Conservation (phyloP, 176 grass and related monocot genomes). For the Carex parvula region DNA sequence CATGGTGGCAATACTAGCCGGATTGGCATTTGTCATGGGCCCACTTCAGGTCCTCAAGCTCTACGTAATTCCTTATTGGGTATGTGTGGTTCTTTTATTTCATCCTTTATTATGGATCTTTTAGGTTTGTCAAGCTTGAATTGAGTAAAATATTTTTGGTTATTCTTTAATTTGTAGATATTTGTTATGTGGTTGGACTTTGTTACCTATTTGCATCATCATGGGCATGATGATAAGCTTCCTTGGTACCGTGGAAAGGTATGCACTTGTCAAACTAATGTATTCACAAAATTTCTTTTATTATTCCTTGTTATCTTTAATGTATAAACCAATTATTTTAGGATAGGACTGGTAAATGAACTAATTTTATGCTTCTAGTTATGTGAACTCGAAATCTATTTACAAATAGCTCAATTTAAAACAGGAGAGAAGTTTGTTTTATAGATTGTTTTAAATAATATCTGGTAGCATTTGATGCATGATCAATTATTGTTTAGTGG, state of each 20-base stretch:
- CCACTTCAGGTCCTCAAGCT: constrained; percentile 80
- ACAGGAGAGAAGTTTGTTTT: constrained; percentile 2
- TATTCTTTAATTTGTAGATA: constrained; percentile 51
- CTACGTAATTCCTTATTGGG: constrained; percentile 65
- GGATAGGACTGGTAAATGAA: not conserved
- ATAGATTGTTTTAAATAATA: constrained; percentile 1
- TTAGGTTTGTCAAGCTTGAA: constrained; percentile 3
- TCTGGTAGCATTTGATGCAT: not conserved
- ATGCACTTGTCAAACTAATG: not conserved
- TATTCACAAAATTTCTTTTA: not conserved
- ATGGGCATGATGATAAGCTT: constrained; percentile 87
- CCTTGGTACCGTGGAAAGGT: constrained; percentile 98
- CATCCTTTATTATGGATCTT: not conserved
- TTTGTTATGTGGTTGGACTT: constrained; percentile 94
- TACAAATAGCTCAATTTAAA: not conserved
- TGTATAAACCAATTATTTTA: not conserved
- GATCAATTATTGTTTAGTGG: not conserved
- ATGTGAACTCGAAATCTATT: not conserved
- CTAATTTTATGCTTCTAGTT: not conserved
- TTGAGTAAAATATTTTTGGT: constrained; percentile 4
- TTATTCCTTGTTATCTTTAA: not conserved
- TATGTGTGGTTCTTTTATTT: constrained; percentile 27
- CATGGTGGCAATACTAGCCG: constrained; percentile 59
- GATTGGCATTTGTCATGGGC: constrained; percentile 67
- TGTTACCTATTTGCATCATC: constrained; percentile 95